Base-by-base conservation (phyloP, 208 protist genomes). In the Leptomonas pyrrhocoris region DNA sequence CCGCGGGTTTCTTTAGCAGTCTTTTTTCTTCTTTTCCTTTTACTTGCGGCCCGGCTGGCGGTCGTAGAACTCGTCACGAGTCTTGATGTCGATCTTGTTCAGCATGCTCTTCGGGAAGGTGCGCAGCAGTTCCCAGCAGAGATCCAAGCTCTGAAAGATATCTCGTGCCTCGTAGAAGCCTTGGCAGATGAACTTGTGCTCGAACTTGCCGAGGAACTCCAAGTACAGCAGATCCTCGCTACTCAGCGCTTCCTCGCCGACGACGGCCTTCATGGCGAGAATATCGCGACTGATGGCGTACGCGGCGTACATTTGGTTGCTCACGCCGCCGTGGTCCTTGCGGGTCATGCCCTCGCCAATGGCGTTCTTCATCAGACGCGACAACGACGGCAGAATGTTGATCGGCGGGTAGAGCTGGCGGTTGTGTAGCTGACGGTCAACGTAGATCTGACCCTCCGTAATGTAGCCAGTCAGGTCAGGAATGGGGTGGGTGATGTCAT, bases 381-480 rank as follows among this genome's bases (percentile, higher is more conserved):
- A 99, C 23, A 99, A 94, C 19, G 99, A 99, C 28, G 99, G 99
- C 45, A 99, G 86, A 75, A 99, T 99, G 88, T 99, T 99, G 74
- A 99, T 99, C 9, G 99, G 99, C 48, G 99, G 99, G 87, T 99
- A 99, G 50, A 99, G 94, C 81, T 98, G 92, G 13, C 94, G 90
- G 85, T 99, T 99, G 88, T 99, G 91, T 49, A 99, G 93, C 81
- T 99, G 98, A 45, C 99, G 91, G 77, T 99, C 99, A 57, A 99
- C 90, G 94, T 99, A 99, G 68, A 99, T 99, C 85, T 99, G 98
- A 25, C 98, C 98, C 77, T 99, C 98, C 23, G 99, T 99, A 81
- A 99, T 99, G 89, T 99, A 99, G 28, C 99, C 99, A 15, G 99
- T 99, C 13, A 99, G 88, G 92, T 99, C 99, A 40, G 99, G 99